Evolutionary conservation across 176 grass and related monocot genomes (phyloP).

Genomic region (Triticum urartu): DNA sequence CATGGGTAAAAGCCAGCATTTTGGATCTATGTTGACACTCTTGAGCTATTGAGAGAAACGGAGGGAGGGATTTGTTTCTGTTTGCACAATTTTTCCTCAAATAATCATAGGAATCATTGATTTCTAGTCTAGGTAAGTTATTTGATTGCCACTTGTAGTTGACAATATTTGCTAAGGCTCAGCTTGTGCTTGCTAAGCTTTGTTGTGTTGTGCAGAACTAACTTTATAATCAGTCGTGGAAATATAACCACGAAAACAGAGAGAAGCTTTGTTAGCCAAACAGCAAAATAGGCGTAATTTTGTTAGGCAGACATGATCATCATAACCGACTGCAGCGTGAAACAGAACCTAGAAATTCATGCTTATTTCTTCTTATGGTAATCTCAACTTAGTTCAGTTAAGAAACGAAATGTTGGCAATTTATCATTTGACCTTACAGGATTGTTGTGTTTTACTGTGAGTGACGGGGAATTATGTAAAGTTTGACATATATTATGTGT

Average conservation of each 20-base stretch:
- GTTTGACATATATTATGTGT: not conserved
- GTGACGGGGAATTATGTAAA: not conserved
- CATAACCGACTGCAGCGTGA: not conserved
- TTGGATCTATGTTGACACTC: not conserved
- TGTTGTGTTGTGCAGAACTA: not conserved
- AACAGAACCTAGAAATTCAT: not conserved
- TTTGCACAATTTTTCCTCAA: not conserved
- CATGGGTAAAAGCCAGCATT: no score
- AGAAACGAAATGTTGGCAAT: not conserved
- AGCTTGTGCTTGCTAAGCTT: not conserved
- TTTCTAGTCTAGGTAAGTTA: not conserved
- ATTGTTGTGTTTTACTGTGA: not conserved
- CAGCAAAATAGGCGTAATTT: not conserved
- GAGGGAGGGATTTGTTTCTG: not conserved
- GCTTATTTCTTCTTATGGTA: not conserved
- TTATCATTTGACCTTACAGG: not conserved
- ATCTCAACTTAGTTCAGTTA: constrained; percentile 6
- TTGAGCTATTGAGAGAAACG: not conserved
- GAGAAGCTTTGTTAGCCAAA: no score
- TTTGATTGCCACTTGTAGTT: not conserved
- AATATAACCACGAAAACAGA: not conserved
- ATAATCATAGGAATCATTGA: not conserved
- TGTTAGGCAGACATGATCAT: not conserved
- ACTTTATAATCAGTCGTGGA: not conserved
- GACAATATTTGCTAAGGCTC: not conserved